Percentiles rank a stretch among this genome's conserved stretches.
Evolutionary conservation across 1,284 basidiomycete genomes (phyloP).

Genomic region (Papiliotrema terrestris): DNA sequence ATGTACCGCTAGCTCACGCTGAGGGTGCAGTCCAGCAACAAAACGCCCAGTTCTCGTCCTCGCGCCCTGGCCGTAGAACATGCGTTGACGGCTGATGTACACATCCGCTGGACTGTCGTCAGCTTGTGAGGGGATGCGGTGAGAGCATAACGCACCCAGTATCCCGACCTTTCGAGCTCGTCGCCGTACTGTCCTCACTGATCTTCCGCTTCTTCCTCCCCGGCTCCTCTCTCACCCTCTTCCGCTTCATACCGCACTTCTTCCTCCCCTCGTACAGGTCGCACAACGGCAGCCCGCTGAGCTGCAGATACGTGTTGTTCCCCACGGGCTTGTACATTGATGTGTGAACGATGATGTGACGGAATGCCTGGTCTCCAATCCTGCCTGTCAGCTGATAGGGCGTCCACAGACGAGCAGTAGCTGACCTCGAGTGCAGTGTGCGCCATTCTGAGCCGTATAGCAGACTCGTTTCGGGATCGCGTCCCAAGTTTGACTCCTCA

Average conservation of each 20-base stretch:
- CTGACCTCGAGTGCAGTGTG: neutral
- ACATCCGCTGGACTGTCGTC: constrained; percentile 17
- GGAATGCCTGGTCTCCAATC: constrained; percentile 48
- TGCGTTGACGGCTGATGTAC: constrained; percentile 30
- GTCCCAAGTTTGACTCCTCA: too few relatives aligned
- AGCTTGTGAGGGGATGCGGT: neutral
- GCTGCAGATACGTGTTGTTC: constrained; percentile 52
- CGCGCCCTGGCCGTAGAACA: constrained; percentile 45
- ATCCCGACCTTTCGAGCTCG: too few relatives aligned
- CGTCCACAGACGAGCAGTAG: constrained; percentile 1
- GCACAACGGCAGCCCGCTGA: constrained; percentile 49
- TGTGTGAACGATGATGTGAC: constrained; percentile 48
- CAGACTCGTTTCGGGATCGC: neutral
- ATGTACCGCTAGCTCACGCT: constrained; percentile 27
- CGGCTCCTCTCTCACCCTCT: neutral
- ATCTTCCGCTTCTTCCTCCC: constrained; percentile 1
- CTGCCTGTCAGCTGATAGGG: constrained; percentile 20
- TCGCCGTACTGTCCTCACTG: neutral
- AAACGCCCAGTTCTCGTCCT: constrained; percentile 9
- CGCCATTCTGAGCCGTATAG: neutral
- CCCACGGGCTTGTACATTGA: constrained; percentile 50
- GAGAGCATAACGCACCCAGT: neutral
- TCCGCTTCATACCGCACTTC: constrained; percentile 4
- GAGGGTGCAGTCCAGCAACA: constrained; percentile 35
- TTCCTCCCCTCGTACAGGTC: constrained; percentile 24